These are phyloP conservation scores for Hypericum androsaemum DNA, from an alignment of 345 rosid genomes.

Conservation along the genomic window DNA sequence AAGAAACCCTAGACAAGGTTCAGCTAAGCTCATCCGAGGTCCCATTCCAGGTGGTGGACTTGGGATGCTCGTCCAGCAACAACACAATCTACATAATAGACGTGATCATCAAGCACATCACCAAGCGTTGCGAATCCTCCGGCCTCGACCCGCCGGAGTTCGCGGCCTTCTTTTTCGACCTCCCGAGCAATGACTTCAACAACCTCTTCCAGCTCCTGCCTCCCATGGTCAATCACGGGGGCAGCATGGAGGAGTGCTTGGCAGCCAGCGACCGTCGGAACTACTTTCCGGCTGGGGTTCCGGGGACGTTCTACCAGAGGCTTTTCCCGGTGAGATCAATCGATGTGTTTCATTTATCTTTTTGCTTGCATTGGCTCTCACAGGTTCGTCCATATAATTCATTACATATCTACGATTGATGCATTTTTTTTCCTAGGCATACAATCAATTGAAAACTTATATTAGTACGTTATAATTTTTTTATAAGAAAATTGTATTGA, in stretches of 20 bases:
- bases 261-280: conserved; percentile 64
- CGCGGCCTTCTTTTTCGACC: conserved; percentile 78
- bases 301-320: conserved; percentile 80
- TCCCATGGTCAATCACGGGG: conserved; percentile 38
- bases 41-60: conserved; percentile 72
- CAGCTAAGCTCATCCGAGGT: conserved; percentile 38
- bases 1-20: conserved; percentile 72
- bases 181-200: conserved; percentile 91
- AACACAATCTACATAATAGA: conserved; percentile 62
- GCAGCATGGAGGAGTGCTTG: conserved; percentile 79
- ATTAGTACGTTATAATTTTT: too few relatives aligned
- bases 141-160: conserved; percentile 67
- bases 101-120: conserved; percentile 73
- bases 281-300: conserved; percentile 75
- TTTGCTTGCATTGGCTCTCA: conserved; percentile 94
- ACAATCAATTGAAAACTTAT: too few relatives aligned
- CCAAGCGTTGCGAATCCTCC: conserved; percentile 44
- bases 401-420: too few relatives aligned
- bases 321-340: conserved; percentile 75
- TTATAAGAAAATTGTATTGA: too few relatives aligned
- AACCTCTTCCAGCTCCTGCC: conserved; percentile 88
- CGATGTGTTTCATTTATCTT: conserved; percentile 79
- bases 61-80: conserved; percentile 81
- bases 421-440: too few relatives aligned
- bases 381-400: conserved; percentile 35